A percentile compares a stretch with the other conserved stretches of the same genome.
Evolutionary conservation across 345 rosid genomes (phyloP).

Genomic region (Noccaea caerulescens): DNA sequence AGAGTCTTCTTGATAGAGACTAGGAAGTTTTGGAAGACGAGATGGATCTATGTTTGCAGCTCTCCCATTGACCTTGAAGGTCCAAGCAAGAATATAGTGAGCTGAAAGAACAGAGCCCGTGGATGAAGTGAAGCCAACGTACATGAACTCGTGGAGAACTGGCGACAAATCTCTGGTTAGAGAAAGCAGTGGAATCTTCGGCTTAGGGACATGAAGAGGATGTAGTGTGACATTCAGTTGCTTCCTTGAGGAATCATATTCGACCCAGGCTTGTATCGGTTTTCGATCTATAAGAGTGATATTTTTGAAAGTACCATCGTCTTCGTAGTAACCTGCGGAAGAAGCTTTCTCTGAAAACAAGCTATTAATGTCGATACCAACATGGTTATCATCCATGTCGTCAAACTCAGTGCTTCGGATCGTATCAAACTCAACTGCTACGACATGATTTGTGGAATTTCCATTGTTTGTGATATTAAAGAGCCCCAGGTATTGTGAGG

Average conservation of each 20-base stretch:
- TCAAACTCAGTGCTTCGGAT: constrained; percentile 48
- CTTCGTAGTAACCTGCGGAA: constrained; percentile 52
- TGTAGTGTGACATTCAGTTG: constrained; percentile 60
- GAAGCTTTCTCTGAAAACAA: constrained; percentile 53
- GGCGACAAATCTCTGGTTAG: constrained; percentile 59
- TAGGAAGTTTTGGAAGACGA: constrained; percentile 58
- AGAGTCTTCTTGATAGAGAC: neutral
- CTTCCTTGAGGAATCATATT: constrained; percentile 61
- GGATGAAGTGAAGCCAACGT: constrained; percentile 64
- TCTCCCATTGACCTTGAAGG: constrained; percentile 51
- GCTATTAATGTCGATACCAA: constrained; percentile 58
- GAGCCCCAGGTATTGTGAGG: constrained; percentile 60
- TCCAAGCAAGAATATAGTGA: constrained; percentile 64
- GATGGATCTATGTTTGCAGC: constrained; percentile 46
- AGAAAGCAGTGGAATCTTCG: constrained; percentile 55
- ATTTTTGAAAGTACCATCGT: constrained; percentile 39
- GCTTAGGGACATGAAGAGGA: constrained; percentile 51
- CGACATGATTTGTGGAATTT: constrained; percentile 53
- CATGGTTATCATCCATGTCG: constrained; percentile 52
- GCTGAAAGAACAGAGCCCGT: constrained; percentile 38
- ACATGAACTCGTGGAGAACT: constrained; percentile 40
- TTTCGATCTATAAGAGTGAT: constrained; percentile 47
- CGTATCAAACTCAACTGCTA: constrained; percentile 85
- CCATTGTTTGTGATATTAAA: constrained; percentile 52
- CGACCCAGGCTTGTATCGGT: constrained; percentile 78